Evolutionary conservation across 768 basidiomycete genomes (phyloP), one percentile per base, ranked within the genome.

Genomic region (Suillus subalutaceus): DNA sequence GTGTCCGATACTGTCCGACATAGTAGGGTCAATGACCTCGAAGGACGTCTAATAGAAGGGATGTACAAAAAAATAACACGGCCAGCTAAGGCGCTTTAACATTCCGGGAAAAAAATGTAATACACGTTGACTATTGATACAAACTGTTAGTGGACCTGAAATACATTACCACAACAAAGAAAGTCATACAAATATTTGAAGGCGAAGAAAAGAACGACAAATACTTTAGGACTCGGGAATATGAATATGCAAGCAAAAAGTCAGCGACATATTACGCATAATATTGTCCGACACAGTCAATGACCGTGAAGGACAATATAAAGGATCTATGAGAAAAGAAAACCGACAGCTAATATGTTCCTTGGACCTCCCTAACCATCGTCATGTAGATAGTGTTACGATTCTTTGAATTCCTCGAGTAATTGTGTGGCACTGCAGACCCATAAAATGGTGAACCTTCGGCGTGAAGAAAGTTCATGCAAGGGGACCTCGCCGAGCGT

Each of bases 301-400:
- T 8, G 57, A 23, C 38, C 38, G 13, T 32, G 10, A 40, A 26
- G 23, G 38, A 18, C 15, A 44, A 20, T 18, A 10, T 13, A 50
- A 3, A 3, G 48, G 8, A 18, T 41, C 9, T 26, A 35, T 9
- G 38, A 35, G 15, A 48, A 46, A 48, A 43, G 15, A 41, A 43
- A 37, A 35, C 23, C 1, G 12, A 23, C 43, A 63, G 12, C 18
- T 46, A 65, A 63, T 37, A 35, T 16, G 26, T n/a, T 41, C 38
- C 44, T 6, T 65, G 35, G 8, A 77, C 79, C 66, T 84, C 84
- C 63, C 78, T 79, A 37, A 82, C 78, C 48, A 83, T 78, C 1
- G 81, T 80, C 81, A 84, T 81, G 69, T 79, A 79, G 50, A 85
- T 77, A 63, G 76, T 73, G 68, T 82, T 63, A 2, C 65, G 69